Conservation (phyloP, 129 eudicot genomes). For the Ambrosia artemisiifolia region DNA sequence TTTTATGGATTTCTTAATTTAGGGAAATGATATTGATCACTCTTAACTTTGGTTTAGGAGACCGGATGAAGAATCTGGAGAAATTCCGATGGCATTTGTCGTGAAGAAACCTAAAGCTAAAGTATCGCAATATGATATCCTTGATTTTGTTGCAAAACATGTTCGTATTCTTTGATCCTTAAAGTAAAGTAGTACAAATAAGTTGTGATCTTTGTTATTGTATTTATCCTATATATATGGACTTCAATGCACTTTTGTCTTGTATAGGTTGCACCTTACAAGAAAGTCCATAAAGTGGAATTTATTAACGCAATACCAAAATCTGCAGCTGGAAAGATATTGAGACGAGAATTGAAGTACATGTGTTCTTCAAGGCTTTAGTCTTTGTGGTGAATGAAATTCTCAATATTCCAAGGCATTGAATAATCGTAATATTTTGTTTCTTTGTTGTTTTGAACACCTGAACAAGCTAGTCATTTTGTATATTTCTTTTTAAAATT, state of each 20-base stretch:
- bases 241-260: neutral
- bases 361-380: neutral
- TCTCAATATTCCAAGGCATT: neutral
- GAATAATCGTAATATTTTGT: constrained; percentile 1
- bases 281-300: constrained; percentile 64
- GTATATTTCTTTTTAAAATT: too few relatives aligned
- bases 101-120: constrained; percentile 41
- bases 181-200: neutral
- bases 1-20: too few relatives aligned
- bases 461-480: neutral
- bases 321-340: constrained; percentile 71
- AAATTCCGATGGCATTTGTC: constrained; percentile 71
- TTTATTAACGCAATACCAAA: constrained; percentile 61
- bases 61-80: constrained; percentile 74
- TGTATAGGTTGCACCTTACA: constrained; percentile 69
- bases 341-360: constrained; percentile 47
- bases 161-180: constrained; percentile 22
- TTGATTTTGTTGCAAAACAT: constrained; percentile 60
- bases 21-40: neutral
- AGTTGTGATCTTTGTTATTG: too few relatives aligned
- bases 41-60: constrained; percentile 31
- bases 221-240: too few relatives aligned
- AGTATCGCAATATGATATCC: constrained; percentile 37
- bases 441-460: neutral
- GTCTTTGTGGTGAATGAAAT: neutral